Base-by-base conservation (phyloP, 371 early-diverging fungal species). In the Mortierella sp. region DNA sequence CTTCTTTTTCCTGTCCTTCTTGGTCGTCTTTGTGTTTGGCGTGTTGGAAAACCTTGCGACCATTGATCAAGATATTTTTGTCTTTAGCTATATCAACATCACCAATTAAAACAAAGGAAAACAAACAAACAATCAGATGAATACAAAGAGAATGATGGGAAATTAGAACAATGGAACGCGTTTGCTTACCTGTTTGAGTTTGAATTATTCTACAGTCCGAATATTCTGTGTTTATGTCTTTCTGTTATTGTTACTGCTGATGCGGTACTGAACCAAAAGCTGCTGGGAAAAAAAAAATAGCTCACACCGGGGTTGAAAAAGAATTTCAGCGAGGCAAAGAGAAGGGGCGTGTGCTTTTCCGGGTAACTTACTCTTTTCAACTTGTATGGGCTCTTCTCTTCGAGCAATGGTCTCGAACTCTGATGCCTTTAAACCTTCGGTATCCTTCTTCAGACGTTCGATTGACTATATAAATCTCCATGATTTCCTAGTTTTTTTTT, bases 371-470 rank as follows among this genome's bases (percentile, higher is more conserved):
- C 79, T 35, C 64, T 79, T 79, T 42, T 79, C 74, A 43, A 73
- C 79, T 56, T 79, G 70, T 74, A 79, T 79, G 35, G 35, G 59
- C 54, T 78, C 79, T 49, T 79, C 74, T 55, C 79, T 74, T 35
- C 70, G 66, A 53, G 79, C 70, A 53, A 68, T 37, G 31, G 79
- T 74, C 74, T 79, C 79, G 43, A 79, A 74, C 32, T 79, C 79
- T 10, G 79, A 79, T 31, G 72, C 66, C 79, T 79, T 79, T 60
- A 74, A 74, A 13, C 74, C 79, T 56, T 79, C 51, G 47, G 72
- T 69, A 40, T 79, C 79, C 74, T 79, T 79, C 70, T 79, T 79
- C 64, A 79, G 64, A 29, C 79, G 79, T 61, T 79, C 83, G n/a
- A n/a, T n/a, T n/a, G n/a, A n/a, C n/a, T n/a, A n/a, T n/a, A n/a